Evolutionary conservation across 352 stramenopile species (phyloP).

Genomic region (Phytophthora litchii): DNA sequence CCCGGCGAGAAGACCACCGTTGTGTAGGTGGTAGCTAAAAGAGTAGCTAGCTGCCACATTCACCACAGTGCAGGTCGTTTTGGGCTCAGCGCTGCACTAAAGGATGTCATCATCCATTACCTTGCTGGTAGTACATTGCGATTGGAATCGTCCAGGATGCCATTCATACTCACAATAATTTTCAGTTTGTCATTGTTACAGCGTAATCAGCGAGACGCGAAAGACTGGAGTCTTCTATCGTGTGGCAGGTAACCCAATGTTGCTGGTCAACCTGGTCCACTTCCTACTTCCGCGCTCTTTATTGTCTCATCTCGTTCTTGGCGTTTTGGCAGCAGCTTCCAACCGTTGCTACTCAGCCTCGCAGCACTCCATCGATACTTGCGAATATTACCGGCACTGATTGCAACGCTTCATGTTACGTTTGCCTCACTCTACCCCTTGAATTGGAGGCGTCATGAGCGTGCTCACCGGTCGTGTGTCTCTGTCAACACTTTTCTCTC

Average conservation of each 20-base stretch:
- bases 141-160: no score
- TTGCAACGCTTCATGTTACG: constrained; percentile 22
- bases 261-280: constrained; percentile 7
- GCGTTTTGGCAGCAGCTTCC: constrained; percentile 33
- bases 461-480: constrained; percentile 13
- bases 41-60: constrained; percentile 12
- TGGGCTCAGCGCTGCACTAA: no score
- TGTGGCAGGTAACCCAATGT: constrained; percentile 17
- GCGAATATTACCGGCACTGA: constrained; percentile 18
- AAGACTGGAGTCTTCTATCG: constrained; percentile 28
- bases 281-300: constrained; percentile 14
- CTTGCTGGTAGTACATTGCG: no score
- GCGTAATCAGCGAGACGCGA: constrained; percentile 4
- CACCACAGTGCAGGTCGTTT: no score
- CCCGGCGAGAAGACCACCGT: constrained; percentile 24
- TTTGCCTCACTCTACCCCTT: constrained; percentile 39
- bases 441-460: constrained; percentile 35
- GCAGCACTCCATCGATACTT: constrained; percentile 31
- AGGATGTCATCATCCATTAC: no score
- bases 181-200: constrained; percentile 11
- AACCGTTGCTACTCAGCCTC: constrained; percentile 33
- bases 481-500: constrained; percentile 3
- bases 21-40: constrained; percentile 18
- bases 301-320: constrained; percentile 19
- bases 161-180: neutral